Base-by-base conservation (phyloP, 2,329 filamentous ascomycete genomes). In the Corynespora cassiicola region DNA sequence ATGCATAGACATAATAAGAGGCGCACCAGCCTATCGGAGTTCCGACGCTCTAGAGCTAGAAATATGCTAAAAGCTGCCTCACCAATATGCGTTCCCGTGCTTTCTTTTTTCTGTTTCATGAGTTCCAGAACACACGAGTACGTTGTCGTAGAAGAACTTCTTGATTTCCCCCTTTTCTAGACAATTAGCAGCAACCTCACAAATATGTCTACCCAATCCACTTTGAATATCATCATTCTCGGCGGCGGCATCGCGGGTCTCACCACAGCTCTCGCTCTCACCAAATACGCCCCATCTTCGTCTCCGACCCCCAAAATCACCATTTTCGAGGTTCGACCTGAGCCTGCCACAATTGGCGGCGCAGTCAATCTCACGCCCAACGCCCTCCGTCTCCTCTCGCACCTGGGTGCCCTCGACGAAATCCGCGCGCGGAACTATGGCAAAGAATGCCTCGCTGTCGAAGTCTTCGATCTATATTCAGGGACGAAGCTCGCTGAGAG, bases 341-440 rank as follows among this genome's bases (percentile, higher is more conserved):
- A 63, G 21, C 69, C 74, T 3, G 70, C 73, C 9, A 73, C 73
- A 0, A 72, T 74, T 2, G 82, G 82, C 0, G 81, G 82, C 5
- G 82, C 82, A 0, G 75, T 85, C 16, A 81, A 85, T 49, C 58
- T 86, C 9, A 77, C 79, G 0, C 81, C 83, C 1, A 86, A 86
- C 50, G 69, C 75, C 3, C 80, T 84, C 51, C 79, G 80, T 1
- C 62, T 85, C 2, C 66, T 86, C 3, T 62, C 64, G 15, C 63
- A 72, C 16, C 56, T 77, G 7, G 74, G 75, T 3, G 59, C 77
- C 3, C 75, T 46, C 62, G 72, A 49, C 66, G 76, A 52, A 66
- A 73, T 74, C 24, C 62, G 64, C 7, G 56, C 66, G 19, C 42
- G 54, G 17, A 54, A 68, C 24, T 74, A 72, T 43, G 72, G 72